Base-by-base conservation (phyloP, 2,329 filamentous ascomycete genomes). In the Sclerotinia trifoliorum region DNA sequence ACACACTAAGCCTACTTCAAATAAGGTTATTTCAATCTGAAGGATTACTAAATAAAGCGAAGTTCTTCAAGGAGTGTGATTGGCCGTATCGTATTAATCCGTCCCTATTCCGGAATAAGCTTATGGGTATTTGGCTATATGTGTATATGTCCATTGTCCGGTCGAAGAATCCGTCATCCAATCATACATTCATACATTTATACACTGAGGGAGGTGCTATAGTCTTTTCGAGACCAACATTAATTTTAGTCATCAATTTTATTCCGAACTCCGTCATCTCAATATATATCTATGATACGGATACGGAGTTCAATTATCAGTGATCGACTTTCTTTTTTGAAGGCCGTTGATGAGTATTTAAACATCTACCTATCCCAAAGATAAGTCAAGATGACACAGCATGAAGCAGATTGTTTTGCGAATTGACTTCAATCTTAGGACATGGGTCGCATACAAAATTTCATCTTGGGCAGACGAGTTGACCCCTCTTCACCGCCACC, bases 381-480 rank as follows among this genome's bases (percentile, higher is more conserved):
- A 26, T n/a, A 2, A 24, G 26, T 35, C 13, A 39, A 24, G 19
- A 7, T 51, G 19, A n/a, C 13, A 51, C 29, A 26, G 2, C 2
- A 39, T 62, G 60, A 49, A 35, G 44, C 5, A 62, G 7, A 26
- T 51, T 11, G 4, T 26, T 51, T 51, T 26, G 21, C 10, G 1
- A 39, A 7, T 26, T 21, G 29, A 39, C 21, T 39, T 39, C 2
- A 13, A 32, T 17, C 5, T 51, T 51, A 35, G 13, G 29, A 61
- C 26, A 70, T 74, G 69, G 68, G 70, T 21, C 71, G 64, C 8
- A 7, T 76, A 35, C 67, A 62, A 15, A 72, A 73, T 54, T 77
- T 77, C 65, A 35, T 77, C 63, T 72, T 66, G 10, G 73, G 74
- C n/a, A 58, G 61, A 19, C 71, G 73, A 24, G 60, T 70, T 44